Base-by-base conservation (phyloP, 2,329 filamentous ascomycete species). In the Diaporthe citrichinensis region DNA sequence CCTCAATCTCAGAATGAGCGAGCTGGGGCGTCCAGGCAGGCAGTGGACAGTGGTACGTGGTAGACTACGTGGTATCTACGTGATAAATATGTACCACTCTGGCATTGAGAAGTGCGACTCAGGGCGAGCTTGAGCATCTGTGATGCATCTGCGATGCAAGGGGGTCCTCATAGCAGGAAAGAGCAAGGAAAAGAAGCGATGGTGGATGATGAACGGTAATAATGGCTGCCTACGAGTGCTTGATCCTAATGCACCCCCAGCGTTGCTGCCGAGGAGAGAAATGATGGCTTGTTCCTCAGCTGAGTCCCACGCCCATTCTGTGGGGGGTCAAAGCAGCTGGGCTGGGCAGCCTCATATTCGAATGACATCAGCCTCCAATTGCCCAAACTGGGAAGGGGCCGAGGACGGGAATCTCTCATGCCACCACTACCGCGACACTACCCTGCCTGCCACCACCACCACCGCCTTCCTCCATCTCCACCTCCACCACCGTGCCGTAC, bases 221-320 rank as follows among this genome's bases (percentile, higher is more conserved):
- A 68, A 68, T 53, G 46, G 46, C 46, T 68, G 62, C 62, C 62
- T 68, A 25, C 62, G 23, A 49, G 20, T 51, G 62, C 62, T 36
- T 67, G 62, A 67, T 67, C 61, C 61, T 67, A 28, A 28, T 61
- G 58, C 57, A 59, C 57, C 20, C 20, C 20, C 23, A 25, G 36
- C 17, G 41, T 46, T 15, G 39, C 14, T 31, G 44, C 39, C 44
- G 62, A 53, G 62, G 20, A 51, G 23, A 68, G 44, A 41, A 69
- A 69, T 69, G 65, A 69, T 69, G 65, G 65, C 65, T 69, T 69
- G 49, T n/a, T 55, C 28, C 65, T 69, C 65, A 69, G 65, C 65
- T 69, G 65, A 55, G 49, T 69, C 65, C 65, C 65, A 69, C 65
- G 49, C 65, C 49, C 44, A 39, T 31, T n/a, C 41, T 34, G 65